phyloP scores from a whole-genome alignment of 768 basidiomycete genomes.

The Trametes maxima region DNA sequence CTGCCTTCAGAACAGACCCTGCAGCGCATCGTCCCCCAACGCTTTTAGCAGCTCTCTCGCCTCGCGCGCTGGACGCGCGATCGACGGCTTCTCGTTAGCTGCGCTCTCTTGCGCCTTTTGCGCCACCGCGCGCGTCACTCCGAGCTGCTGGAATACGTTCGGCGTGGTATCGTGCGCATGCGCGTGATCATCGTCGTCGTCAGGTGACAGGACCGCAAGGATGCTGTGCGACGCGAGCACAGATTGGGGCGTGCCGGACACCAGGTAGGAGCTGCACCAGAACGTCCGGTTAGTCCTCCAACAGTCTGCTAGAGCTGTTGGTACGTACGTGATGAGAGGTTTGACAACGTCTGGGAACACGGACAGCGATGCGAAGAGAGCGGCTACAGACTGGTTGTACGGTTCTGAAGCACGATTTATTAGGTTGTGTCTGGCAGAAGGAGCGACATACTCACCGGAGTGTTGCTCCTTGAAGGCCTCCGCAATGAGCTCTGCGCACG shows the following conservation, averaged over 20 bases:
- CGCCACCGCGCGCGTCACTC: slow-evolving; percentile 61
- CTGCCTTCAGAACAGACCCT: slow-evolving; percentile 21
- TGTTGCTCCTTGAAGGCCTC: slow-evolving; percentile 79
- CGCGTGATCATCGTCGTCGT: slow-evolving; percentile 41
- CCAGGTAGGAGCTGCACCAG: slow-evolving; percentile 57
- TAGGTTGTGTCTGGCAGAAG: not conserved
- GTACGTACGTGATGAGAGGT: slow-evolving; percentile 65
- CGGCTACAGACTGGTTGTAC: slow-evolving; percentile 66
- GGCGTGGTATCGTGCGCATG: slow-evolving; percentile 34
- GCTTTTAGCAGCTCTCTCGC: slow-evolving; percentile 66
- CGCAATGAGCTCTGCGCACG: slow-evolving; percentile 71
- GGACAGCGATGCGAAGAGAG: slow-evolving; percentile 64
- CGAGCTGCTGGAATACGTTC: slow-evolving; percentile 67
- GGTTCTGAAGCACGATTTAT: slow-evolving; percentile 49
- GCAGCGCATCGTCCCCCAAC: slow-evolving; percentile 21
- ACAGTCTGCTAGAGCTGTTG: too few relatives aligned
- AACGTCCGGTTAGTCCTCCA: not conserved
- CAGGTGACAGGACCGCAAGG: slow-evolving; percentile 54
- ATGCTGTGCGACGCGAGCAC: slow-evolving; percentile 62
- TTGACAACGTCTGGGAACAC: slow-evolving; percentile 63
- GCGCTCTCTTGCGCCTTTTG: slow-evolving; percentile 74
- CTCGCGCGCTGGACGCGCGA: slow-evolving; percentile 81
- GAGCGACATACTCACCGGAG: slow-evolving; percentile 48
- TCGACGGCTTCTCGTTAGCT: slow-evolving; percentile 66
- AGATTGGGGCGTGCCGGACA: slow-evolving; percentile 69